Evolutionary conservation across 208 protist genomes (phyloP).

Genomic region (Wallacemonas sp.): DNA sequence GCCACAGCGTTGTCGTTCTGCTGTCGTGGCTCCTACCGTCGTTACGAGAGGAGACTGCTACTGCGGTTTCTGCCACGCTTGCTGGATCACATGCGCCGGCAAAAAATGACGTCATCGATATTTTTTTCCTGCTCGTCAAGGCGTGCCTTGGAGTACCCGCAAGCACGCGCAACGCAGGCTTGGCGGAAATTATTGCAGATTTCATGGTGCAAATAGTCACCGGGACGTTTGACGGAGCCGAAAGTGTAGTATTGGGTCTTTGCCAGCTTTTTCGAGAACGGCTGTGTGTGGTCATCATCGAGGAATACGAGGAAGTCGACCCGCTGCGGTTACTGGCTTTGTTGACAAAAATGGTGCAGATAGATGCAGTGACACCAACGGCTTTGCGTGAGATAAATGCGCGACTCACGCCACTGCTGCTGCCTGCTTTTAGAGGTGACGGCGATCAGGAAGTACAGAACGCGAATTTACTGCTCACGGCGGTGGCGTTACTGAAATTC

Average conservation of each 20-base stretch:
- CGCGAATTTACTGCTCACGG: constrained; percentile 22
- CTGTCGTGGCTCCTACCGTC: not conserved
- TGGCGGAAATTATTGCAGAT: constrained; percentile 14
- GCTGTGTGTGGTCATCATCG: constrained; percentile 3
- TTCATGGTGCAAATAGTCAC: constrained; percentile 8
- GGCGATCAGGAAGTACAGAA: constrained; percentile 13
- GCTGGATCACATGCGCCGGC: no score
- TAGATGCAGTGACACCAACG: not conserved
- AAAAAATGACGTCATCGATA: not conserved
- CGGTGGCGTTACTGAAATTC: constrained; percentile 10
- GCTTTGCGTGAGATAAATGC: constrained; percentile 21
- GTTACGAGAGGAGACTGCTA: not conserved
- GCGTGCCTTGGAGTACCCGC: not conserved
- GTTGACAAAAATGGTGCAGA: constrained; percentile 21
- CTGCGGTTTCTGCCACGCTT: no score
- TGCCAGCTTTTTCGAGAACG: not conserved
- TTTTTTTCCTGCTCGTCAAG: not conserved
- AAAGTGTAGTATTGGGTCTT: not conserved
- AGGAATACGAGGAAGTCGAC: constrained; percentile 16
- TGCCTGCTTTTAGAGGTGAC: constrained; percentile 13
- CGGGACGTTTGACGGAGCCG: not conserved
- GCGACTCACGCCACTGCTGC: constrained; percentile 21
- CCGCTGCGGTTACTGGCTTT: constrained; percentile 8
- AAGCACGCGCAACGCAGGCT: not conserved
- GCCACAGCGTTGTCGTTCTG: not conserved